Base-by-base conservation (phyloP, 2,329 filamentous ascomycete species). In the Didymella keratinophila region DNA sequence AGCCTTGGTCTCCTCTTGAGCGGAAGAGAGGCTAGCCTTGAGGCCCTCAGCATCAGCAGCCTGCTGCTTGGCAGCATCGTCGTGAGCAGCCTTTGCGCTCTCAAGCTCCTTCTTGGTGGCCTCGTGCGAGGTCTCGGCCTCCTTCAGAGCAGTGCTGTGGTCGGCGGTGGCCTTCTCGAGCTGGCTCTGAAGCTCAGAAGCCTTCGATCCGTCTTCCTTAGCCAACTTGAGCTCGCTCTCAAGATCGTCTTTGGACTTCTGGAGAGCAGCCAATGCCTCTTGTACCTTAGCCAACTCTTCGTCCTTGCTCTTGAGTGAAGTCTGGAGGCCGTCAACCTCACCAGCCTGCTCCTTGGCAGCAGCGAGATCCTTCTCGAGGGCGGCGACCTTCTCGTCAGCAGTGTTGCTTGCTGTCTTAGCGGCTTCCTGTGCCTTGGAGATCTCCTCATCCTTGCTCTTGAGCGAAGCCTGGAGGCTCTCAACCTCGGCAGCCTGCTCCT, bases 301-400 rank as follows among this genome's bases (percentile, higher is more conserved):
- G 32, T 36, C 32, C 16, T 36, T 36, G 32, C 32, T 36, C 32
- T 36, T 36, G 16, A 36, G 32, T 11, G 32, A 36, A 36, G 32
- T n/a, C 32, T 36, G 32, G 32, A 36, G 32, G 32, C 32, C 16
- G 2, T 36, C 32, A 36, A 36, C 32, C 16, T 36, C 32, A 11
- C 16, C 32, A 36, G 61, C 46, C 42, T 68, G 58, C 3, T 60
- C 41, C 58, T 68, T 66, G n/a, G 61, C 60, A 3, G 62, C 60
- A 3, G 62, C 65, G 30, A 72, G 61, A 20, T 71, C 64, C 58
- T 68, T 65, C 60, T 73, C 63, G 9, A 76, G 57, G 27, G 73
- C 62, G 49, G 65, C 61, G 12, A 71, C 58, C 60, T 75, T 70
- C 28, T 66, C 60, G 21, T 58, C 64, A 20, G 68, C 58, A 11